Percentiles rank a stretch among this genome's conserved stretches.
Evolutionary conservation across 192 early-diverging fungal species (phyloP).

Genomic region (Entophlyctis helioformis): DNA sequence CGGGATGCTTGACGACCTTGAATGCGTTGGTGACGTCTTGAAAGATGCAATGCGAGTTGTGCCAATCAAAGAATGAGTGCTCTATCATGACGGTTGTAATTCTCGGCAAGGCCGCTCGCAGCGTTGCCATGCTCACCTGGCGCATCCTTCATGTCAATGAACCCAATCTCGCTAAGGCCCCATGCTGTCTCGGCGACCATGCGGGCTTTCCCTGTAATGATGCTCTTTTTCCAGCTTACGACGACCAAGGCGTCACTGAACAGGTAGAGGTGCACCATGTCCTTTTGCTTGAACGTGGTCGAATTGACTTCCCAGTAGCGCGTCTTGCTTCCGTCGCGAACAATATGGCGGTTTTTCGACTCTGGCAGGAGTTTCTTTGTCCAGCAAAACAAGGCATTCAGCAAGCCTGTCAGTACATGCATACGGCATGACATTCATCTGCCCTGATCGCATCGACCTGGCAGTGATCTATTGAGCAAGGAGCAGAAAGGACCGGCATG

Average conservation of each 20-base stretch:
- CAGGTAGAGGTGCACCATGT: slow-evolving; percentile 68
- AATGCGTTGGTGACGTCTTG: slow-evolving; percentile 66
- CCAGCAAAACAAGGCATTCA: too few species aligned
- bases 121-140: slow-evolving; percentile 24
- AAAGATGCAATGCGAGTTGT: not conserved
- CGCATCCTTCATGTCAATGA: slow-evolving; percentile 78
- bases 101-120: not conserved
- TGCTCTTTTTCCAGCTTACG: slow-evolving; percentile 65
- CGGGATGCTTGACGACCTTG: slow-evolving; percentile 73
- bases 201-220: slow-evolving; percentile 46
- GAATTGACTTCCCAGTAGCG: slow-evolving; percentile 66
- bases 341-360: slow-evolving; percentile 12
- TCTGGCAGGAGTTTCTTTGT: slow-evolving; percentile 30
- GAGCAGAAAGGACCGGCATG: too few species aligned
- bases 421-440: too few species aligned
- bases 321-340: slow-evolving; percentile 19
- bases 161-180: slow-evolving; percentile 59
- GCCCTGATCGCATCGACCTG: too few species aligned
- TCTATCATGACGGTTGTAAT: not conserved
- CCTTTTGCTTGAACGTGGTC: slow-evolving; percentile 56
- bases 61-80: not conserved
- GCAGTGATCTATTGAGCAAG: too few species aligned
- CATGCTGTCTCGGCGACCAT: slow-evolving; percentile 76
- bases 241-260: slow-evolving; percentile 78
- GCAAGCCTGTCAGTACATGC: too few species aligned